These are phyloP conservation scores for Amaranthus palmeri DNA, from an alignment of 148 eudicot species.

Conservation along the genomic window DNA sequence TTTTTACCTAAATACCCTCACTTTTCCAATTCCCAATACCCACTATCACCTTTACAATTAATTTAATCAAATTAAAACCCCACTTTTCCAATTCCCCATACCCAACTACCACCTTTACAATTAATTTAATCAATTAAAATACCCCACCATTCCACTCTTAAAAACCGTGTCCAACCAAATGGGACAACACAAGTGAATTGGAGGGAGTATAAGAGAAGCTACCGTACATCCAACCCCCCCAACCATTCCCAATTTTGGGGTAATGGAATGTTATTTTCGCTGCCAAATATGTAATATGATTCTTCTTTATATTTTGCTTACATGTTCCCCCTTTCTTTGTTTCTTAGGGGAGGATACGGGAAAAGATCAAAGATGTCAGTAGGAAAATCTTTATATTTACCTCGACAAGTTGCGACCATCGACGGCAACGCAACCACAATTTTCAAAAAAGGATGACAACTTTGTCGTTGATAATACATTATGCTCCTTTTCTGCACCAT, in stretches of 20 bases:
- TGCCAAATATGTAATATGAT: not conserved
- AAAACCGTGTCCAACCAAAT: too few relatives aligned
- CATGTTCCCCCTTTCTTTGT: not conserved
- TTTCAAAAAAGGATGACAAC: constrained; percentile 73
- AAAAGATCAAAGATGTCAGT: not conserved
- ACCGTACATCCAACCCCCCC: not conserved
- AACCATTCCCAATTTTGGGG: not conserved
- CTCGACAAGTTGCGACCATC: constrained; percentile 94
- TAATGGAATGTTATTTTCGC: not conserved
- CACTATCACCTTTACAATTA: too few relatives aligned
- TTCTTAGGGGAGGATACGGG: not conserved
- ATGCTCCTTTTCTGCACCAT: constrained; percentile 89
- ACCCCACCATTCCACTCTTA: too few relatives aligned
- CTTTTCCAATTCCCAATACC: too few relatives aligned
- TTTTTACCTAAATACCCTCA: too few relatives aligned
- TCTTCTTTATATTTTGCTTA: not conserved
- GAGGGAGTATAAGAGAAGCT: not conserved
- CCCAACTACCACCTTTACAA: too few relatives aligned
- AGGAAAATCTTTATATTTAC: constrained; percentile 33
- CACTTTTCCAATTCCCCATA: too few relatives aligned
- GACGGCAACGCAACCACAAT: constrained; percentile 88
- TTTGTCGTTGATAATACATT: constrained; percentile 89
- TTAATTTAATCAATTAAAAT: too few relatives aligned
- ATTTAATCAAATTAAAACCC: too few relatives aligned
- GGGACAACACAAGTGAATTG: too few relatives aligned